Percentiles rank a stretch among this genome's conserved stretches.
phyloP scores from a whole-genome alignment of 257 asterid genomes.

The Solanum gandarillasii region DNA sequence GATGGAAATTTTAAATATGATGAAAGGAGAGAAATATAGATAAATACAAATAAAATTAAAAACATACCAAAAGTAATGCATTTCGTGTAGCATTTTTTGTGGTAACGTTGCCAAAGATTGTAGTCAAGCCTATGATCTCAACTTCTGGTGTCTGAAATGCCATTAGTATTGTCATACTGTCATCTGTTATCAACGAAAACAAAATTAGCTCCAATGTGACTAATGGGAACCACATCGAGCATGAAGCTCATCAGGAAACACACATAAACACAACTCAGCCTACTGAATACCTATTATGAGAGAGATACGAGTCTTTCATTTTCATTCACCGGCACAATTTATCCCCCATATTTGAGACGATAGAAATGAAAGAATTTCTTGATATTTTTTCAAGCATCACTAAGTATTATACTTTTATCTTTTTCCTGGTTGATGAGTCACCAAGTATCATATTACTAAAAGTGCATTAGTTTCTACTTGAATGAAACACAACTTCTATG shows the following conservation, averaged over 20 bases:
- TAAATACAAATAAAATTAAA: not conserved
- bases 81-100: conserved; percentile 80
- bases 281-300: not conserved
- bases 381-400: not conserved
- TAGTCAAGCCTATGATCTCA: conserved; percentile 80
- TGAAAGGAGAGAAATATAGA: not conserved
- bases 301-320: not conserved
- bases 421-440: not conserved
- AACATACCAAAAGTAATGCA: conserved; percentile 82
- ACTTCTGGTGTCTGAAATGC: conserved; percentile 82
- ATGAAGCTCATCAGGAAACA: not conserved
- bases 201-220: not conserved
- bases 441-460: not conserved
- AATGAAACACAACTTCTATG: not conserved
- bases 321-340: not conserved
- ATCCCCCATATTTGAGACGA: not conserved
- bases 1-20: not conserved
- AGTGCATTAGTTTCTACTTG: not conserved
- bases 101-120: conserved; percentile 82
- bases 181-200: conserved; percentile 45
- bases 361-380: not conserved
- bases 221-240: not conserved
- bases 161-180: conserved; percentile 88
- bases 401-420: not conserved
- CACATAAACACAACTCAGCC: not conserved